Evolutionary conservation across 345 rosid genomes (phyloP).

Genomic region (Brassica napus): DNA sequence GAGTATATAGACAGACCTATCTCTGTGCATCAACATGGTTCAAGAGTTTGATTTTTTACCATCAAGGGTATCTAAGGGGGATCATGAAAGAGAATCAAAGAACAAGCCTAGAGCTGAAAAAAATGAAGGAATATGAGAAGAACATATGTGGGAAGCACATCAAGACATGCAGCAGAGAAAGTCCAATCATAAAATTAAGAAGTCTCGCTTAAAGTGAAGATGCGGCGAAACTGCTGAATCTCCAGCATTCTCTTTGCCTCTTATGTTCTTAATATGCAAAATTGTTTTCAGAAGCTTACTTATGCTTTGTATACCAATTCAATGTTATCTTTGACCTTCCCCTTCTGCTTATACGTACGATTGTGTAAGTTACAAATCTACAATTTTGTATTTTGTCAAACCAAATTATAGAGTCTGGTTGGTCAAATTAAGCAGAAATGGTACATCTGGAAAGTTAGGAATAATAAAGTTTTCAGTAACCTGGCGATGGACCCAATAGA

Average conservation of each 20-base stretch:
- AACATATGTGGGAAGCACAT: too few relatives aligned
- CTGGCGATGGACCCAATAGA: too few relatives aligned
- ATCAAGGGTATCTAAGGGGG: constrained; percentile 7
- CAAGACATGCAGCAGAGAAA: too few relatives aligned
- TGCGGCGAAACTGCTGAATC: constrained; percentile 50
- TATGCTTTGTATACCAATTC: constrained; percentile 23
- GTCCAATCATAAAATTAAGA: too few relatives aligned
- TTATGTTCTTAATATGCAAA: constrained; percentile 7
- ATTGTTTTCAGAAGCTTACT: constrained; percentile 19
- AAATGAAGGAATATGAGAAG: constrained; percentile 40
- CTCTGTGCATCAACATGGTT: too few relatives aligned
- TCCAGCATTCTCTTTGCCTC: background rate
- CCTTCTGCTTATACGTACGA: background rate
- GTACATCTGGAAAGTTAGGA: too few relatives aligned
- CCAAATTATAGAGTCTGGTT: background rate
- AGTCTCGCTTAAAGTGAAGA: too few relatives aligned
- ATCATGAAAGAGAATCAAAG: constrained; percentile 22
- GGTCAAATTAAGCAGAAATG: background rate
- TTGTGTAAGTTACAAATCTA: background rate
- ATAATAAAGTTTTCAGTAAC: too few relatives aligned
- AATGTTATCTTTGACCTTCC: background rate
- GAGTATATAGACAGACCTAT: too few relatives aligned
- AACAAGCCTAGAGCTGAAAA: constrained; percentile 30
- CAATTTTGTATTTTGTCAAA: background rate
- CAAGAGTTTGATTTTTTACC: constrained; percentile 15